phyloP scores from a whole-genome alignment of 2,329 filamentous ascomycete species.

The Coniochaeta prunicola region DNA sequence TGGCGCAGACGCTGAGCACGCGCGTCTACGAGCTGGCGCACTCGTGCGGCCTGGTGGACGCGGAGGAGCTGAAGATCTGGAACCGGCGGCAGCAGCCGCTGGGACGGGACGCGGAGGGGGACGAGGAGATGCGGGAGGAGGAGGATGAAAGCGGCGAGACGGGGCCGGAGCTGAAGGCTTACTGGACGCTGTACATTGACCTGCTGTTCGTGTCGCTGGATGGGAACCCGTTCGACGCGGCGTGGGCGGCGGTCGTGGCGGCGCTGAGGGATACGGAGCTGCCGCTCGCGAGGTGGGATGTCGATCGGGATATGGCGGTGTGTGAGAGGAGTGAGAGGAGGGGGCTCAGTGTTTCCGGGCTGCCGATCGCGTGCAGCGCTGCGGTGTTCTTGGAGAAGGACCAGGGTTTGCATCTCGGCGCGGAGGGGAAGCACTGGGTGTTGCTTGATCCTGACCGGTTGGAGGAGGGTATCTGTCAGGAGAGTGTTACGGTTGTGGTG shows the following conservation, averaged over 20 bases:
- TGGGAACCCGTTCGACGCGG: slow-evolving; percentile 85
- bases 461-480: slow-evolving; percentile 78
- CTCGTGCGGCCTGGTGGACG: slow-evolving; percentile 57
- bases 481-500: slow-evolving; percentile 78
- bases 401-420: slow-evolving; percentile 28
- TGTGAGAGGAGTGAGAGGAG: slow-evolving; percentile 56
- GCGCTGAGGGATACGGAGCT: slow-evolving; percentile 72
- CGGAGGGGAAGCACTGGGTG: slow-evolving; percentile 54
- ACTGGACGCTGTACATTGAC: slow-evolving; percentile 94
- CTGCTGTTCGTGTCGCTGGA: slow-evolving; percentile 91
- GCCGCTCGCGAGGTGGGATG: slow-evolving; percentile 75
- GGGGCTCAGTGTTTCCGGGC: slow-evolving; percentile 51
- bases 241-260: slow-evolving; percentile 77
- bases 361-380: slow-evolving; percentile 73
- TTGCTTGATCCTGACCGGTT: slow-evolving; percentile 83
- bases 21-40: slow-evolving; percentile 72
- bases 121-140: slow-evolving; percentile 15
- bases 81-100: slow-evolving; percentile 38
- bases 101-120: slow-evolving; percentile 29
- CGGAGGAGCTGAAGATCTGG: slow-evolving; percentile 66
- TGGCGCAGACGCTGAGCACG: slow-evolving; percentile 81
- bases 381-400: slow-evolving; percentile 66
- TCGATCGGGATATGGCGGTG: slow-evolving; percentile 69
- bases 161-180: slow-evolving; percentile 58
- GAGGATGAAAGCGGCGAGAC: slow-evolving; percentile 15